Evolutionary conservation across 2,329 filamentous ascomycete species (phyloP).

Genomic region (Hypocrella siamensis): DNA sequence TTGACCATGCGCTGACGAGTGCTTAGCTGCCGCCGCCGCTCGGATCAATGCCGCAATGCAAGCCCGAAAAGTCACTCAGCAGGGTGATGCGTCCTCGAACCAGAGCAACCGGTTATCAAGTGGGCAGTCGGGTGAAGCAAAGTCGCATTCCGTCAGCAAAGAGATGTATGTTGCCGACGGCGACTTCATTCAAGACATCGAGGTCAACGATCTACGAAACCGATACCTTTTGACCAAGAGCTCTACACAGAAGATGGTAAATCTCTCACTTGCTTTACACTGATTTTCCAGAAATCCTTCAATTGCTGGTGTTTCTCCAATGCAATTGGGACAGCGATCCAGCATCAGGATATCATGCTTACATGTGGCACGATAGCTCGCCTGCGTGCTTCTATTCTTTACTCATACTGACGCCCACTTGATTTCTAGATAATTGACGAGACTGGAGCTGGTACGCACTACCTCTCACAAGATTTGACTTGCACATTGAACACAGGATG

Average conservation of each 20-base stretch:
- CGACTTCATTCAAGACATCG: constrained; percentile 97
- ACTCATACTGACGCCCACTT: constrained; percentile 90
- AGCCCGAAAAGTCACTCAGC: constrained; percentile 77
- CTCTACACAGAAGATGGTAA: constrained; percentile 99
- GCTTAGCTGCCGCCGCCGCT: constrained; percentile 68
- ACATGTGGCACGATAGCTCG: constrained; percentile 55
- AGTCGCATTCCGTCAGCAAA: constrained; percentile 4
- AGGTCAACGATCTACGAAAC: constrained; percentile 95
- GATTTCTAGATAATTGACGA: constrained; percentile 96
- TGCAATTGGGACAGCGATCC: not conserved
- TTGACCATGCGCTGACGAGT: constrained; percentile 6
- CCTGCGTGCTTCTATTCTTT: constrained; percentile 50
- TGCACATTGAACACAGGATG: constrained; percentile 32
- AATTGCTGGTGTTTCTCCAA: constrained; percentile 12
- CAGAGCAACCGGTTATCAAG: constrained; percentile 14
- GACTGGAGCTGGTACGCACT: constrained; percentile 94
- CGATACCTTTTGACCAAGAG: constrained; percentile 95
- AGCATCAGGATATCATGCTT: constrained; percentile 46
- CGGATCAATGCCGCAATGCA: constrained; percentile 73
- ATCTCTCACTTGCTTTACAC: constrained; percentile 35
- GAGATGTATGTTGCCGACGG: constrained; percentile 92
- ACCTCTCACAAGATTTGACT: constrained; percentile 35
- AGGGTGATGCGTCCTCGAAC: constrained; percentile 78
- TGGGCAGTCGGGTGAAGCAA: constrained; percentile 3
- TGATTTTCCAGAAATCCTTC: constrained; percentile 19